Base-by-base conservation (phyloP, 2,329 filamentous ascomycete genomes). In the Aspergillus novoparasiticus region DNA sequence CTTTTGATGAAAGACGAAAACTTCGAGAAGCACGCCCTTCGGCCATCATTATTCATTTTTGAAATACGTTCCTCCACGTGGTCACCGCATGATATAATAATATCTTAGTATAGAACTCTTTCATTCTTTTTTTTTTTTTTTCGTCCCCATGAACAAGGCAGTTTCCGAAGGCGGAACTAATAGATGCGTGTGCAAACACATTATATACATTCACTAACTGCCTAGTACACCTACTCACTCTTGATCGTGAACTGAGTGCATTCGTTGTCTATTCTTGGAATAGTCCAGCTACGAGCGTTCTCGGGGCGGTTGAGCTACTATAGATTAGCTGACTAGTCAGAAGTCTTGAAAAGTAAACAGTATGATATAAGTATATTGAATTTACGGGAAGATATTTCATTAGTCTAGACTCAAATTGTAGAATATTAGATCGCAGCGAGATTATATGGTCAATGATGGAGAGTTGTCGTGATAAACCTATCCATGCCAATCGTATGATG, bases 401-500 rank as follows among this genome's bases (percentile, higher is more conserved):
- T 11, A 46, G 5, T 23, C 21, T 23, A 23, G 23, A 26, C 23
- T 26, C 23, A 26, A 26, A 23, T 9, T 41, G 16, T 3, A 41
- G 19, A 19, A 41, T 41, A n/a, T 41, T 41, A n/a, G 12, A 39
- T 39, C 0, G 12, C 34, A 16, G 34, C 34, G 6, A 39, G 6
- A 30, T 48, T 30, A 16, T 48, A 28, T 23, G 21, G 12, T 28
- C 45, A 16, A 48, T 48, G 11, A 48, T 30, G 23, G 45, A 48
- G 12, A 16, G 2, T 9, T 19, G 23, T 16, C 45, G 45, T 28
- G 45, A 48, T 28, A 28, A 50, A 21, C 54, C 54, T 21, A 61
- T 21, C 45, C 62, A 50, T 36, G 55, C 58, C 55, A 60, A 61
- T 36, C 63, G 63, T 2, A 58, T 58, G 21, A 28, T 65, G 23